phyloP scores from a whole-genome alignment of 2,329 filamentous ascomycete species.

The Sclerotinia borealis region DNA sequence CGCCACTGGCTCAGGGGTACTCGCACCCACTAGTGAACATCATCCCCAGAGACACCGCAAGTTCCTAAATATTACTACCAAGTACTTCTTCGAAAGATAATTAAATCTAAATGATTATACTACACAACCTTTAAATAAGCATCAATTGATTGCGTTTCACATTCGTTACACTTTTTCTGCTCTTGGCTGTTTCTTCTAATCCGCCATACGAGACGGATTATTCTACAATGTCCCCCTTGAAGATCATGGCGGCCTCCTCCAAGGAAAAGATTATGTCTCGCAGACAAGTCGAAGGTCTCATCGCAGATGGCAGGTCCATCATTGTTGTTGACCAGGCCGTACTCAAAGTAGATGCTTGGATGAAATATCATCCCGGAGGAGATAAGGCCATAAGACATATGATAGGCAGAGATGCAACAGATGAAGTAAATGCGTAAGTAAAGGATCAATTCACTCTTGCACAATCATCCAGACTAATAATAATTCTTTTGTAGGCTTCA shows the following conservation, averaged over 20 bases:
- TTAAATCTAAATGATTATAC: not conserved
- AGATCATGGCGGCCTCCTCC: constrained; percentile 3
- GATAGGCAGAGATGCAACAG: constrained; percentile 88
- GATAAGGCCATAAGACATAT: constrained; percentile 88
- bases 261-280: constrained; percentile 43
- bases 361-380: constrained; percentile 86
- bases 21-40: too few relatives aligned
- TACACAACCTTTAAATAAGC: not conserved
- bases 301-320: constrained; percentile 73
- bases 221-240: constrained; percentile 11
- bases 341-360: constrained; percentile 82
- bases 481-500: constrained; percentile 61
- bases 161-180: not conserved
- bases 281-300: constrained; percentile 69
- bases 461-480: not conserved
- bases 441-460: not conserved
- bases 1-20: not conserved
- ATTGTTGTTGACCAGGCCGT: constrained; percentile 78
- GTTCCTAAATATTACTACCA: not conserved
- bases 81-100: not conserved
- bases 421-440: constrained; percentile 83
- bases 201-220: not conserved
- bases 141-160: constrained; percentile 1
- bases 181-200: not conserved
- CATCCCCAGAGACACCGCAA: constrained; percentile 2